These are phyloP conservation scores for Priceomyces fermenticarens DNA, from an alignment of 805 yeast genomes.

Conservation along the genomic window DNA sequence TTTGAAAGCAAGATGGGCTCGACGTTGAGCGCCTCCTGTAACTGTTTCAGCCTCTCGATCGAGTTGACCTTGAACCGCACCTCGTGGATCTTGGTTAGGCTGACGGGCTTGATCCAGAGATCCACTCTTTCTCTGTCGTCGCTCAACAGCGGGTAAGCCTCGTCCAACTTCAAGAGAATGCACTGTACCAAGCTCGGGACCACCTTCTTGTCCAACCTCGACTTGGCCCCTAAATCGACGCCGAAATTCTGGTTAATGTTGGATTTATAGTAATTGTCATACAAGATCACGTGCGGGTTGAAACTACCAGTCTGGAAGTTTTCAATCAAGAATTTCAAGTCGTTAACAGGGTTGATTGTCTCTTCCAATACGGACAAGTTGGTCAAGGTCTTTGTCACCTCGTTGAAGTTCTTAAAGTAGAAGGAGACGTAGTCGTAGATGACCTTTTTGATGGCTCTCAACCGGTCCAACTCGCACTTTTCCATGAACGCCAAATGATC, in stretches of 20 bases:
- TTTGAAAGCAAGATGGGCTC: conserved; percentile 63
- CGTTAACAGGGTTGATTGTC: conserved; percentile 66
- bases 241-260: conserved; percentile 74
- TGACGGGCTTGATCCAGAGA: conserved; percentile 68
- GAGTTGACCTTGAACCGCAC: conserved; percentile 54
- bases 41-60: conserved; percentile 23
- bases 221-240: conserved; percentile 66
- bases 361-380: conserved; percentile 64
- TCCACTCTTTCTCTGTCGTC: conserved; percentile 67
- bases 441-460: conserved; percentile 72
- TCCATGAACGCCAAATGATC: conserved; percentile 78
- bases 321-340: conserved; percentile 62
- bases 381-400: conserved; percentile 58
- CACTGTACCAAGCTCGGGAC: conserved; percentile 70
- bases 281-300: conserved; percentile 66
- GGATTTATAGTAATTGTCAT: conserved; percentile 77
- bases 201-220: conserved; percentile 66
- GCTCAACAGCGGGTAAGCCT: conserved; percentile 62
- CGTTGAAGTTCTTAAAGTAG: conserved; percentile 56
- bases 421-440: conserved; percentile 69
- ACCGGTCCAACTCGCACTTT: conserved; percentile 75
- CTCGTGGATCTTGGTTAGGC: conserved; percentile 57
- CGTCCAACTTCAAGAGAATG: conserved; percentile 64
- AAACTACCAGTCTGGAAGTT: conserved; percentile 72
- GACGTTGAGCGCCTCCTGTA: conserved; percentile 30